Evolutionary conservation across 1,284 basidiomycete species (phyloP), one percentile per base, ranked within the genome.

Genomic region (Cutaneotrichosporon sp.): DNA sequence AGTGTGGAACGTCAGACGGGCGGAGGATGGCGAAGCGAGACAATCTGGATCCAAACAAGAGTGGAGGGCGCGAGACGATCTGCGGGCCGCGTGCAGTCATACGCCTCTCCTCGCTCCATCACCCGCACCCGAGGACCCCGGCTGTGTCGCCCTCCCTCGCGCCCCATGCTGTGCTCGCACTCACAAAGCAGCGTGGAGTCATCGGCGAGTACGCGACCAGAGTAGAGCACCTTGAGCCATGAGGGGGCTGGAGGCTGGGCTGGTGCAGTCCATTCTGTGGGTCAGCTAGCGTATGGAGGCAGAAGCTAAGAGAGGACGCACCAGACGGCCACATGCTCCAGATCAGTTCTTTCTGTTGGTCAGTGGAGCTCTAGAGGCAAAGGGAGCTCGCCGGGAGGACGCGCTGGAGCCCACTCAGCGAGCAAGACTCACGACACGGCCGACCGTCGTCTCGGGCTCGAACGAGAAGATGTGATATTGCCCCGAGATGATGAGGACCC

Each of bases 291-390:
- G n/a, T n/a, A n/a, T n/a, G n/a, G n/a, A n/a, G n/a, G n/a, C n/a
- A n/a, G n/a, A n/a, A n/a, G n/a, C n/a, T n/a, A n/a, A n/a, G n/a
- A 7, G 14, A 18, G 8, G 20, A 80, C 85, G 77, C 72, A 88
- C 89, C 89, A 68, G 82, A 81, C 33, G 89, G 89, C 90, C 91
- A 92, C 54, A 86, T 85, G 79, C 87, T 89, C 89, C 90, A 92
- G 50, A 89, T 85, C 53, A 92, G 82, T 79, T 92, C 90, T 79
- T 92, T 92, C 68, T 70, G 59, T 13, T 20, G 33, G 31, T 50
- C 22, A 43, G 43, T 45, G 10, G n/a, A n/a, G 38, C 11, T 18
- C 8, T 11, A 3, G 13, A 25, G 22, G 11, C 45, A 25, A 25
- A 24, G 25, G 22, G 14, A n/a, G n/a, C n/a, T n/a, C n/a, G n/a